Conservation (phyloP, 257 asterid species). For the Gentiana dahurica region DNA sequence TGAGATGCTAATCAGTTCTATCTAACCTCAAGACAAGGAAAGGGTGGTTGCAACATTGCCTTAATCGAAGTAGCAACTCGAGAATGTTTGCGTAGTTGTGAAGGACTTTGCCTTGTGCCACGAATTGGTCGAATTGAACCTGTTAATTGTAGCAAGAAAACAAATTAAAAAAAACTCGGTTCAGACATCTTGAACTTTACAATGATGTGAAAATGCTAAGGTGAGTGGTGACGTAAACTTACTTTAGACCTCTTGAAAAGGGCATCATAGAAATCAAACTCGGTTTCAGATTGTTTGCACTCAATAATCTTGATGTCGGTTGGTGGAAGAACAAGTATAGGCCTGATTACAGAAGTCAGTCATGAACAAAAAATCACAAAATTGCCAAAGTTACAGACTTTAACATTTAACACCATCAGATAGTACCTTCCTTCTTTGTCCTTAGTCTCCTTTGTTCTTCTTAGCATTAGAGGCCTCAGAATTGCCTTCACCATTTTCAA, state of each 20-base stretch:
- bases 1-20: neutral
- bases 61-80: slow-evolving; percentile 66
- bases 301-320: slow-evolving; percentile 57
- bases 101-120: slow-evolving; percentile 87
- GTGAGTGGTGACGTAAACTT: slow-evolving; percentile 8
- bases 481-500: slow-evolving; percentile 67
- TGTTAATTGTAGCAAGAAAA: slow-evolving; percentile 17
- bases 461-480: slow-evolving; percentile 66
- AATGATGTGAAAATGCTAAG: neutral
- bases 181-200: too few relatives aligned
- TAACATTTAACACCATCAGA: neutral
- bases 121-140: slow-evolving; percentile 76
- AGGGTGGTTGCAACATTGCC: slow-evolving; percentile 94
- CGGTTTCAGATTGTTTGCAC: slow-evolving; percentile 68
- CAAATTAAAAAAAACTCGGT: too few relatives aligned
- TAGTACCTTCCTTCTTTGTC: slow-evolving; percentile 73
- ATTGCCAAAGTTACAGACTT: neutral
- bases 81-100: slow-evolving; percentile 81
- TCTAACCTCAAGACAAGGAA: slow-evolving; percentile 77
- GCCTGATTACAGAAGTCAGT: slow-evolving; percentile 33
- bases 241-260: slow-evolving; percentile 81
- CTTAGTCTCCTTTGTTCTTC: slow-evolving; percentile 81
- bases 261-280: slow-evolving; percentile 64
- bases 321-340: slow-evolving; percentile 79
- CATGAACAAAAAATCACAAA: neutral